Conservation (phyloP, 495 filamentous ascomycete genomes). For the Podospora pseudopauciseta region DNA sequence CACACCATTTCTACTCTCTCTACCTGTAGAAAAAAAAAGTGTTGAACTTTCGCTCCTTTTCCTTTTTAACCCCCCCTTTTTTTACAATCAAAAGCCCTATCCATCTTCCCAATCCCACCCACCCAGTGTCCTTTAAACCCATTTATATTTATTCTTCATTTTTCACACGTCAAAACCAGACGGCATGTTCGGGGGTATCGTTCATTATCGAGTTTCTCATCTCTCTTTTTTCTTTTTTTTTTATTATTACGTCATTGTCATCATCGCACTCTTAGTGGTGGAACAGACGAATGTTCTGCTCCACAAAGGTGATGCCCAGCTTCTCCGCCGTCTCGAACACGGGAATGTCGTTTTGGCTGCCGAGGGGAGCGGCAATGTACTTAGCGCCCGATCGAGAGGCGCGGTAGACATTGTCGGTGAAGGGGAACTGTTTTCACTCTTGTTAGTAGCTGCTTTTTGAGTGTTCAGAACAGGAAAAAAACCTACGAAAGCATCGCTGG, state of each 20-base stretch:
- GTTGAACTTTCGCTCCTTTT: not conserved
- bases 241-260: not conserved
- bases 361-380: conserved; percentile 89
- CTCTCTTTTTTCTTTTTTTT: not conserved
- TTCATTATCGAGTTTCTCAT: conserved; percentile 4
- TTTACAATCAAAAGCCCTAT: not conserved
- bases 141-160: conserved; percentile 10
- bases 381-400: conserved; percentile 84
- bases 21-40: not conserved
- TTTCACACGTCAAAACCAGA: not conserved
- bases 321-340: conserved; percentile 93
- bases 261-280: conserved; percentile 60
- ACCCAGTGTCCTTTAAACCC: not conserved
- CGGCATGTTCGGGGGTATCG: conserved; percentile 14
- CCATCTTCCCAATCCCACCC: not conserved
- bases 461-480: not conserved
- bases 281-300: conserved; percentile 84
- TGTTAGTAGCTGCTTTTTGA: not conserved
- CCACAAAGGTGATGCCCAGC: conserved; percentile 84
- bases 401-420: conserved; percentile 95
- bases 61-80: not conserved
- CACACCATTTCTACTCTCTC: not conserved
- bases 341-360: conserved; percentile 85
- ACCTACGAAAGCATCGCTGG: conserved; percentile 91
- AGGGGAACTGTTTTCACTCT: conserved; percentile 69